Evolutionary conservation across 2,329 filamentous ascomycete genomes (phyloP).

Genomic region (Alternaria infectoria): DNA sequence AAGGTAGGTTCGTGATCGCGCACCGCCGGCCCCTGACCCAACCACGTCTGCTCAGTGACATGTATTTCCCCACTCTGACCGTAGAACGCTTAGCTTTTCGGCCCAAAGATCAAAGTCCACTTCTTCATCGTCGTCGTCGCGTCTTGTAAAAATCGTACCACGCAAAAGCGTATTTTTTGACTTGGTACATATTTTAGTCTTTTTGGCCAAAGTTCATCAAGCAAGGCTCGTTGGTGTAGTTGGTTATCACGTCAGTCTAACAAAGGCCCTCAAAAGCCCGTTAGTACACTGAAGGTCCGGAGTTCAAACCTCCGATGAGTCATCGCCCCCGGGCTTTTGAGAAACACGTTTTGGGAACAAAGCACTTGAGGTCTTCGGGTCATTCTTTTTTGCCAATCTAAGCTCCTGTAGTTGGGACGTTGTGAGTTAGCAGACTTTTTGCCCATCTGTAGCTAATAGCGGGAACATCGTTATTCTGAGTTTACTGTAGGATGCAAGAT

Average conservation of each 20-base stretch:
- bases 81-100: background rate
- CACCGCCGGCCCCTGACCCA: background rate
- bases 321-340: too few species aligned
- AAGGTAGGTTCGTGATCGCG: background rate
- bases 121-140: background rate
- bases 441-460: background rate
- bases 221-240: slow-evolving; percentile 51
- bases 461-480: background rate
- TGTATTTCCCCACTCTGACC: background rate
- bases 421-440: background rate
- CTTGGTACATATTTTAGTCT: slow-evolving; percentile 55
- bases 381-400: background rate
- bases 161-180: background rate
- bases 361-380: too few species aligned
- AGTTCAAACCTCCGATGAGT: slow-evolving; percentile 30
- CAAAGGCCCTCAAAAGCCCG: slow-evolving; percentile 20
- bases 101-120: background rate
- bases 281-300: slow-evolving; percentile 17
- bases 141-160: background rate
- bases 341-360: too few species aligned
- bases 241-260: slow-evolving; percentile 58
- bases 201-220: slow-evolving; percentile 51
- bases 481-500: background rate
- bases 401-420: background rate
- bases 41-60: background rate